Percentiles rank a stretch among this genome's conserved stretches.
phyloP scores from a whole-genome alignment of 495 filamentous ascomycete species.

The Aspergillus egyptiacus region DNA sequence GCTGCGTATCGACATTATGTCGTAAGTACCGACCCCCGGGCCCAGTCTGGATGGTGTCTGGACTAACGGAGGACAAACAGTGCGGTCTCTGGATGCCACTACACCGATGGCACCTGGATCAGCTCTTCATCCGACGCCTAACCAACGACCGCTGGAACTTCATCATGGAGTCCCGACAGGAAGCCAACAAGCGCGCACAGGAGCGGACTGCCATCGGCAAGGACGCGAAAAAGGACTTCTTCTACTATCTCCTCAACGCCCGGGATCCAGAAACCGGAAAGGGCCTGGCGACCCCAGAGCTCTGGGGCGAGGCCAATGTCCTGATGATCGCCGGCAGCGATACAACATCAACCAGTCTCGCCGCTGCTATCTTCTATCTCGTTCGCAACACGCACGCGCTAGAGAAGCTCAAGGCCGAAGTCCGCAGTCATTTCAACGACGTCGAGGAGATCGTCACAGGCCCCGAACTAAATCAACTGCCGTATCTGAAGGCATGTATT shows the following conservation, averaged over 20 bases:
- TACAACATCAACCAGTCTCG: constrained; percentile 52
- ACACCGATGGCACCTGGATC: constrained; percentile 48
- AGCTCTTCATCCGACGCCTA: constrained; percentile 53
- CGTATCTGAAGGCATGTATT: constrained; percentile 53
- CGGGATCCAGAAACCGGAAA: constrained; percentile 56
- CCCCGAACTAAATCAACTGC: constrained; percentile 2
- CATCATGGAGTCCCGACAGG: constrained; percentile 53
- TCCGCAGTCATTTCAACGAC: constrained; percentile 46
- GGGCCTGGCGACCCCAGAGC: constrained; percentile 58
- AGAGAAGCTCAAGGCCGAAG: constrained; percentile 41
- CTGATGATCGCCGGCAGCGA: constrained; percentile 55
- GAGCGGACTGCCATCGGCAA: constrained; percentile 40
- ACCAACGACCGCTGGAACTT: constrained; percentile 54
- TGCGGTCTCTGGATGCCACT: constrained; percentile 56
- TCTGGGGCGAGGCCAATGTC: constrained; percentile 67
- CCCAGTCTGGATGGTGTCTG: too few species aligned
- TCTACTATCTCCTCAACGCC: constrained; percentile 53
- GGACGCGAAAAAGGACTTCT: constrained; percentile 60
- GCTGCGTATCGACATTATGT: constrained; percentile 50
- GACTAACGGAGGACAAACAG: constrained; percentile 18
- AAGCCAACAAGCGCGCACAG: constrained; percentile 50
- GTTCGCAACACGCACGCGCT: constrained; percentile 43
- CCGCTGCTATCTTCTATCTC: constrained; percentile 60
- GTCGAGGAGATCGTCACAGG: constrained; percentile 29
- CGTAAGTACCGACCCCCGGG: constrained; percentile 40